Evolutionary conservation across 805 yeast species (phyloP), one percentile per base, ranked within the genome.

Genomic region (Priceomyces castillae): DNA sequence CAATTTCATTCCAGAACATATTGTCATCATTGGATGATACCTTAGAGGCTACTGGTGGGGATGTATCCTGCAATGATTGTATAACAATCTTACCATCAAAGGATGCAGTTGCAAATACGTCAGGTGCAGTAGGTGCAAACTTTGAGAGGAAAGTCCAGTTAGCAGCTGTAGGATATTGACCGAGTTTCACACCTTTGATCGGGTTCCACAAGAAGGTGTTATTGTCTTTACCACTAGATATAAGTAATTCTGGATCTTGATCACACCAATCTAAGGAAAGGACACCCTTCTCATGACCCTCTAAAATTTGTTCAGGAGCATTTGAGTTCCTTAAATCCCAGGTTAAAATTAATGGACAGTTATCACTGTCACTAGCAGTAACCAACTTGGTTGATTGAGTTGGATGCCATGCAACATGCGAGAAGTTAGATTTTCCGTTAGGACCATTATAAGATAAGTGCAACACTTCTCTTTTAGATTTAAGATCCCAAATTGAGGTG

Each of bases 291-390:
- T 80, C 77, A 62, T 92, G 98, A 43, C 97, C 97, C 38, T 65
- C 67, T 56, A 90, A 64, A 28, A 85, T 71, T 46, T 67, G 69
- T 59, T 88, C 90, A 7, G 99, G 99, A n/a, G 85, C 88, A 57
- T 86, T 84, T 22, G 96, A 82, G 61, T 94, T 92, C 65, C 97
- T 81, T 59, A 94, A 76, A 69, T 94, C 97, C 99, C 99, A 94
- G 12, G 92, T 74, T 50, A 89, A 68, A 42, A 94, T 81, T 25
- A 86, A 76, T 10, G 99, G 96, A 40, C 80, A 79, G 16, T 76
- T 71, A 63, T 90, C 97, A 45, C 81, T 78, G 47, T 84, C 90
- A 22, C 94, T 82, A 20, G 96, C 96, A 19, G 98, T 92, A 20
- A 86, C 81, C 46, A 94, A 77, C 60, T 81, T 84, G 12, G 98